Conservation (phyloP, 108 stramenopile genomes). For the Pseudonitzschia multiseries region DNA sequence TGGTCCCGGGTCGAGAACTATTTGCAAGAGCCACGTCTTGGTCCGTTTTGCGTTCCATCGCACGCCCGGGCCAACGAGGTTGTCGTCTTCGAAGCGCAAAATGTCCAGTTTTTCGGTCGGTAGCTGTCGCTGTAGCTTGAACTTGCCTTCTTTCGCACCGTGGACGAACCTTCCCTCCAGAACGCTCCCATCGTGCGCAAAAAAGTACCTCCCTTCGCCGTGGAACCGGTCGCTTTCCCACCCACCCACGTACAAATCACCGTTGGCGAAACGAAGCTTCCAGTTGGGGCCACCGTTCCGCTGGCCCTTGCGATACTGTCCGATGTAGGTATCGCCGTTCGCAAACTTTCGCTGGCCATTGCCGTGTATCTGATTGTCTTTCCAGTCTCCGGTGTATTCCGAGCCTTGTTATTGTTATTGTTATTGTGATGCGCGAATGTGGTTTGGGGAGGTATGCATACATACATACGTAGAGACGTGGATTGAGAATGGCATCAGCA, state of each 20-base stretch:
- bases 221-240: conserved; percentile 45
- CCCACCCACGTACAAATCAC: conserved; percentile 23
- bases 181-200: conserved; percentile 39
- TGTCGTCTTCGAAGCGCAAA: conserved; percentile 52
- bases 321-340: conserved; percentile 60
- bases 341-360: conserved; percentile 57
- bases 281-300: conserved; percentile 8
- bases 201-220: conserved; percentile 66
- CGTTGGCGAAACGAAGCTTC: conserved; percentile 15
- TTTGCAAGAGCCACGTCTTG: conserved; percentile 49
- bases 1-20: neutral
- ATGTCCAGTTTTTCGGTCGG: conserved; percentile 58
- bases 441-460: no score
- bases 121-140: conserved; percentile 46
- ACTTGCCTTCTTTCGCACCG: conserved; percentile 53
- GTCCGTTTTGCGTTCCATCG: conserved; percentile 64
- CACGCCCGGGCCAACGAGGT: conserved; percentile 51
- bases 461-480: no score
- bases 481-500: no score
- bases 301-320: conserved; percentile 35
- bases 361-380: conserved; percentile 63
- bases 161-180: conserved; percentile 58
- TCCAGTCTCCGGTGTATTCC: conserved; percentile 66
- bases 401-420: conserved; percentile 33
- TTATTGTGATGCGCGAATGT: no score